Evolutionary conservation across 345 rosid species (phyloP), one percentile per base, ranked within the genome.

Genomic region (Pistacia atlantica): DNA sequence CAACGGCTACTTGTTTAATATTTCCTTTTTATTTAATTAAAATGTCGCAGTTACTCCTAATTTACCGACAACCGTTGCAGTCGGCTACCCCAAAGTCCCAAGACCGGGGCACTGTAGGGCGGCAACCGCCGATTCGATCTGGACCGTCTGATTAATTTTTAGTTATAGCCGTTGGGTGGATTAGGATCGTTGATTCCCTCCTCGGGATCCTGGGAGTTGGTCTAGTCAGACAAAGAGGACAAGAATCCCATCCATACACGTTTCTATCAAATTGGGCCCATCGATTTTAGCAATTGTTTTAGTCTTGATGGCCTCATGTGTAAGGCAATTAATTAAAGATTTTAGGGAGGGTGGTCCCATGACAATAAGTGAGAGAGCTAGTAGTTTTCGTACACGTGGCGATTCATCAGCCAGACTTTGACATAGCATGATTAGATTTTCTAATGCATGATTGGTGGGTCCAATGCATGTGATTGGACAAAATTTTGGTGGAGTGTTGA

Each of bases 51-150:
- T 78, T 80, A 38, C 79, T 72, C 75, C 73, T 54, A 70, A 55
- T 80, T 84, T 83, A 87, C 89, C 84, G 89, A 87, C 89, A 80
- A 87, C 89, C 82, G 85, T 61, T 33, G 80, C 78, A 71, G 83
- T 73, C 84, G 80, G 86, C 81, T 62, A 79, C 66, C 77, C 67
- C 77, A 42, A 17, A 73, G 80, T 67, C 84, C 84, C 81, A 84
- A 62, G 75, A 81, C 85, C 80, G 80, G 84, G 75, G 63, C 73
- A 80, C 83, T 67, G 80, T 59, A 81, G 93, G 98, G 80, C 92
- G 97, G 95, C 90, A 72, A 81, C 98, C 97, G 98, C 89, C 94
- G 33, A 75, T 63, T 61, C 31, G 45, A 78, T 66, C 0, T 16
- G 1, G 80, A 67, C 91, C 91, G 87, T 89, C 74, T 75, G 93